Evolutionary conservation across 1,284 basidiomycete species (phyloP), one percentile per base, ranked within the genome.

Genomic region (Microbotryum lychnidis-dioicae): DNA sequence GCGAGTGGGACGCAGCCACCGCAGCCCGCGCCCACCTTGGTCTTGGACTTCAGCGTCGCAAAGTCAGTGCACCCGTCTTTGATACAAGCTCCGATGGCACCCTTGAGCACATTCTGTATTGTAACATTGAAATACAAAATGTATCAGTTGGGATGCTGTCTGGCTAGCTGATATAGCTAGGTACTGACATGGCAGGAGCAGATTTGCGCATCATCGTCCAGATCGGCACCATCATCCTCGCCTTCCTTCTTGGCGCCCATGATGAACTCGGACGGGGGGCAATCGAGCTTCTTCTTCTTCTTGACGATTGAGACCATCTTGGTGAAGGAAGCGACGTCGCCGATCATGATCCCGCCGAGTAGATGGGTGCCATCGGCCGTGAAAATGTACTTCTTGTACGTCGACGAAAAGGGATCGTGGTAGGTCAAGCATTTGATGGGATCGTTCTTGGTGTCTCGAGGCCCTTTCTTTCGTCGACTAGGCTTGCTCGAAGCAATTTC

Each of bases 261-360:
- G 54, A 87, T 87, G 61, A 88, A 82, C 70, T 86, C 79, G 3
- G 83, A 81, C 1, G 86, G 86, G 0, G 83, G 80, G 9, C 80
- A 77, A 31, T 87, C 84, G 50, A 87, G 77, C 5, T 79, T 69
- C 80, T 85, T 84, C 81, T 84, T 83, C 77, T 87, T 87, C 77
- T 85, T 87, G 50, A 86, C 83, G 37, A 88, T 77, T 6, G 83
- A 78, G 14, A 87, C 80, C 6, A 88, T 78, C 74, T 87, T 87
- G 65, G 83, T 80, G 68, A 82, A 89, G 72, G 87, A 84, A 50
- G 78, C 79, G 33, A 83, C 82, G 70, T 89, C 86, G 2, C 87
- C 87, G 18, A 89, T 82, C 86, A 89, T 87, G 82, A 87, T 87
- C 2, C 87, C 87, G 9, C 87, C 87, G 6, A 89, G 74, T 4